Evolutionary conservation across 257 asterid species (phyloP), one percentile per base, ranked within the genome.

Genomic region (Parsonsia alboflavescens): DNA sequence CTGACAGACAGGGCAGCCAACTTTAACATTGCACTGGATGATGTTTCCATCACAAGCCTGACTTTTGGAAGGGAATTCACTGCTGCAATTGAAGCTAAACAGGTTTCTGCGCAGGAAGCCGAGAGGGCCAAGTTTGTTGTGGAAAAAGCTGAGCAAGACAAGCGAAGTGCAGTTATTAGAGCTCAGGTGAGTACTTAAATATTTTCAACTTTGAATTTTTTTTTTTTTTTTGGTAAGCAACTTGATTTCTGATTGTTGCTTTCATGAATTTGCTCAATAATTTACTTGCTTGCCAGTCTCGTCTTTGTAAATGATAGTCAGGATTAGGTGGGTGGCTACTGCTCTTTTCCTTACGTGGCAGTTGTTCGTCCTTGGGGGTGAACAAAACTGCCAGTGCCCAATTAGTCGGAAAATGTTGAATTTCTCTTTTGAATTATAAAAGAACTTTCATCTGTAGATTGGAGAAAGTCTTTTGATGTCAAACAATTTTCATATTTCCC

Each of bases 21-120:
- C 86, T 91, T 93, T 87, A 91, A 91, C 88, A 89, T 93, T 73
- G 97, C 98, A n/a, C 75, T 93, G 81, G 98, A 93, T 76, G 98
- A 93, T 80, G 98, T 93, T 68, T 91, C 98, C 54, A 93, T 93
- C 26, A 93, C 97, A 58, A 84, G 77, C 78, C 84, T 93, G 78
- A 93, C 97, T 50, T 93, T 91, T 59, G 97, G 98, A 41, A 89
- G 36, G 81, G 98, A 93, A 79, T 93, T 91, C 80, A 89, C 97
- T 13, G 96, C 96, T 77, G 97, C 98, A 75, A 91, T 93, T 76
- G 98, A 93, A 91, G 98, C 98, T 78, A 93, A 93, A 70, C 98
- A 91, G 79, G 95, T 93, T 33, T 97, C 97, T 74, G 98, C 98
- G 28, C 97, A 91, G 82, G 97, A 93, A 80, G 97, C 97, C 26